Percentiles rank a stretch among this genome's conserved stretches.
Conservation (phyloP, 371 early-diverging fungal genomes). For the Actinomortierella wolfii region DNA sequence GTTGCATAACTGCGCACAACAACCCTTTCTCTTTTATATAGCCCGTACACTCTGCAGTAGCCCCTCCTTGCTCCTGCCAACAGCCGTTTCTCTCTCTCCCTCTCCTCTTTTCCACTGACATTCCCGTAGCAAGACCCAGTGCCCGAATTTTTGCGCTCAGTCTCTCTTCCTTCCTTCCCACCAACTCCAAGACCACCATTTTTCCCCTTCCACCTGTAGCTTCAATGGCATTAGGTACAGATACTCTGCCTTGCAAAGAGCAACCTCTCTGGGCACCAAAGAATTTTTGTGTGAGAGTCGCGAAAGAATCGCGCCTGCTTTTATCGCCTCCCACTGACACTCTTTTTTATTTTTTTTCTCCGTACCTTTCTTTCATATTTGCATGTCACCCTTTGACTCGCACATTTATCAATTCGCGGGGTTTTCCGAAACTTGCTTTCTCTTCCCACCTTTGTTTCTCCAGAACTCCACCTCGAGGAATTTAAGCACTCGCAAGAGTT, state of each 20-base stretch:
- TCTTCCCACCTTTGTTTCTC: neutral
- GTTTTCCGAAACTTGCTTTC: neutral
- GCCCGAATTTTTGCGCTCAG: too few relatives aligned
- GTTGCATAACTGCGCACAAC: too few relatives aligned
- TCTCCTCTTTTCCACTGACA: neutral
- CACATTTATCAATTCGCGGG: too few relatives aligned
- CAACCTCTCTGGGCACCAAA: too few relatives aligned
- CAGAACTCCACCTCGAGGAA: slow-evolving; percentile 32
- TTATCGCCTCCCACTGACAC: neutral
- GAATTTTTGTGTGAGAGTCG: too few relatives aligned
- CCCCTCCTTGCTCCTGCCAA: neutral
- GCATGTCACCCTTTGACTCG: too few relatives aligned
- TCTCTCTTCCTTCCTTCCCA: neutral
- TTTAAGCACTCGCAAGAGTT: slow-evolving; percentile 35
- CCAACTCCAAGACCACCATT: too few relatives aligned
- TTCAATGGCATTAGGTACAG: neutral
- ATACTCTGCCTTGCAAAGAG: too few relatives aligned
- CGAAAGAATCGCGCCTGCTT: neutral
- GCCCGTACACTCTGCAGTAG: too few relatives aligned
- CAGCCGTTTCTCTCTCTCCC: neutral
- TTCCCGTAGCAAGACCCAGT: too few relatives aligned
- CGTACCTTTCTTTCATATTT: neutral
- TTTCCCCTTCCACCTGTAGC: neutral
- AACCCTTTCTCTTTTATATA: neutral
- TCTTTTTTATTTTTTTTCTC: neutral